A percentile compares a stretch with the other conserved stretches of the same genome.
Evolutionary conservation across 2,329 filamentous ascomycete species (phyloP).

Genomic region (Fusarium nodosum): DNA sequence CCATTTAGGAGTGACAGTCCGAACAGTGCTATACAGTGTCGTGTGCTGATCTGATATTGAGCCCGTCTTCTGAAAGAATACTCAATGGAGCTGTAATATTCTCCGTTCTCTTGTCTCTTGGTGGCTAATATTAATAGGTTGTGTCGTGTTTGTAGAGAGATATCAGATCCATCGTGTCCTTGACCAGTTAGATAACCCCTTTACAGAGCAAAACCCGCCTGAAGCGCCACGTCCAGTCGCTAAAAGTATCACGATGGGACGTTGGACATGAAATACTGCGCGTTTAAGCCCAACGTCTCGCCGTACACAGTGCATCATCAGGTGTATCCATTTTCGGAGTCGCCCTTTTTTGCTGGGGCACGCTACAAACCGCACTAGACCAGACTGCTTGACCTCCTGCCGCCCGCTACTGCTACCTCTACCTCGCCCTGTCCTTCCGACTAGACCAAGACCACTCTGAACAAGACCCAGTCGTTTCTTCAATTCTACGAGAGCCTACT

Average conservation of each 20-base stretch:
- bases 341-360: slow-evolving; percentile 43
- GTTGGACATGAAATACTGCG: slow-evolving; percentile 45
- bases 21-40: slow-evolving; percentile 27
- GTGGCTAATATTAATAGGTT: not conserved
- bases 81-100: not conserved
- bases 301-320: slow-evolving; percentile 46
- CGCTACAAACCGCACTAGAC: slow-evolving; percentile 36
- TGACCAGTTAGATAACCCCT: slow-evolving; percentile 33
- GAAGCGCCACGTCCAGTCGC: slow-evolving; percentile 38
- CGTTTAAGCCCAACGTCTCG: not conserved
- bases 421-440: slow-evolving; percentile 34
- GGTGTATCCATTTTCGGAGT: slow-evolving; percentile 40
- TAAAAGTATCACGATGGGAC: slow-evolving; percentile 44
- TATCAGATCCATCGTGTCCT: not conserved
- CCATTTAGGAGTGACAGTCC: slow-evolving; percentile 34
- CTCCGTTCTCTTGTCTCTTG: not conserved
- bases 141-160: not conserved
- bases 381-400: slow-evolving; percentile 13
- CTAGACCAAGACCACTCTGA: slow-evolving; percentile 6
- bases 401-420: slow-evolving; percentile 33
- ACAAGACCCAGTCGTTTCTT: slow-evolving; percentile 49
- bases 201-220: slow-evolving; percentile 33
- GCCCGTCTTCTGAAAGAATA: not conserved
- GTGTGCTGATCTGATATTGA: not conserved
- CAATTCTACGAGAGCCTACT: slow-evolving; percentile 44